phyloP scores from a whole-genome alignment of 306 rosid species.

The Begonia loranthoides region DNA sequence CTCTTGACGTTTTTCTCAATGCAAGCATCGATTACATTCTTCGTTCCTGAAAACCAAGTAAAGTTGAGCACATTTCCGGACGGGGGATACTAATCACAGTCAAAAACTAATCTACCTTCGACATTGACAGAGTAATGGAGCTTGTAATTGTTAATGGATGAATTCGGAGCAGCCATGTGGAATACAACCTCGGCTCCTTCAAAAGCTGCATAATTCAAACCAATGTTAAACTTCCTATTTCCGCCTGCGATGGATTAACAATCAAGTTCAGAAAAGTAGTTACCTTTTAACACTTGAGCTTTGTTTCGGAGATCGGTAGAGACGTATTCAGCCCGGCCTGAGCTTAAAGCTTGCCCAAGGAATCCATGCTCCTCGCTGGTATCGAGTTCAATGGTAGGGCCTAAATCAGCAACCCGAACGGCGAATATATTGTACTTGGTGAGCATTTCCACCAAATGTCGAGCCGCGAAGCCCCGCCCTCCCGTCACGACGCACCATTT shows the following conservation, averaged over 20 bases:
- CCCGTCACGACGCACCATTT: slow-evolving; percentile 91
- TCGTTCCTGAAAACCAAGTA: slow-evolving; percentile 43
- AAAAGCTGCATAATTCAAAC: slow-evolving; percentile 30
- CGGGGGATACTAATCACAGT: background rate
- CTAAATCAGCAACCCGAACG: slow-evolving; percentile 75
- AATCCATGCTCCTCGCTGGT: slow-evolving; percentile 43
- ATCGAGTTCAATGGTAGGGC: slow-evolving; percentile 43
- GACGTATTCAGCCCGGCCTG: slow-evolving; percentile 62
- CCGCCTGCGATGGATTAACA: background rate
- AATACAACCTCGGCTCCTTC: slow-evolving; percentile 83
- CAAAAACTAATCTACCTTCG: slow-evolving; percentile 33
- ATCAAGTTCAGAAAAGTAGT: background rate
- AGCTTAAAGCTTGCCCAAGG: slow-evolving; percentile 57
- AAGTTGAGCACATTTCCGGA: background rate
- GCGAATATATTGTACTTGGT: slow-evolving; percentile 27
- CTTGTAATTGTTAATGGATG: slow-evolving; percentile 67
- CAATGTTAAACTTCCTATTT: background rate
- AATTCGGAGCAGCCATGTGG: slow-evolving; percentile 96
- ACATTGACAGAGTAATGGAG: slow-evolving; percentile 86
- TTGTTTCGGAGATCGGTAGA: slow-evolving; percentile 67
- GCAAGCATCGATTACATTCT: slow-evolving; percentile 82
- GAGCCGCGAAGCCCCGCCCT: slow-evolving; percentile 91
- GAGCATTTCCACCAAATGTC: slow-evolving; percentile 78
- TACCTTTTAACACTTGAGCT: slow-evolving; percentile 55
- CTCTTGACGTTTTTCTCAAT: slow-evolving; percentile 65